These are phyloP conservation scores for Aspergillus calidoustus DNA, from an alignment of 2,329 filamentous ascomycete species.

Conservation along the genomic window DNA sequence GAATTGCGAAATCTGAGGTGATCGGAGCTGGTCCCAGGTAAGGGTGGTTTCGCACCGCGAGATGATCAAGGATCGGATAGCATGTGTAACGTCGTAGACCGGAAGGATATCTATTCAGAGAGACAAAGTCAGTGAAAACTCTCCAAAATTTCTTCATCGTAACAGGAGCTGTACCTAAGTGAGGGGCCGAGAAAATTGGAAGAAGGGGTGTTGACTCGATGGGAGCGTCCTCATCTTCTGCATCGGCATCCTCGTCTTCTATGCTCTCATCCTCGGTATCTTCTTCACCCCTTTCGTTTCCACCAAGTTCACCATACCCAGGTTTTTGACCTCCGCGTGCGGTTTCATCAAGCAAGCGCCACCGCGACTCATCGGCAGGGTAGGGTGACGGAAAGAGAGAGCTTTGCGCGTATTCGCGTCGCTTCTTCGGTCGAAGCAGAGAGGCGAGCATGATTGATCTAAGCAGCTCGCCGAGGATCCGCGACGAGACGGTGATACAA, in stretches of 20 bases:
- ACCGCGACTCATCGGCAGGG: slow-evolving; percentile 28
- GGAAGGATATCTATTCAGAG: slow-evolving; percentile 72
- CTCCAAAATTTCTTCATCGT: not conserved
- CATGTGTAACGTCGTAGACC: slow-evolving; percentile 87
- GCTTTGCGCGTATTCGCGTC: slow-evolving; percentile 28
- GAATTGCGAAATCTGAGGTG: slow-evolving; percentile 95
- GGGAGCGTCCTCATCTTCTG: slow-evolving; percentile 50
- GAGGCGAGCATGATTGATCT: slow-evolving; percentile 35
- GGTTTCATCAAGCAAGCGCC: slow-evolving; percentile 25
- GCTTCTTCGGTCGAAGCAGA: slow-evolving; percentile 37
- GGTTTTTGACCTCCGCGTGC: slow-evolving; percentile 10
- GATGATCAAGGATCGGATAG: slow-evolving; percentile 82
- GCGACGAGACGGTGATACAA: not conserved
- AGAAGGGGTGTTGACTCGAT: slow-evolving; percentile 60
- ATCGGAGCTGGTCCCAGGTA: slow-evolving; percentile 91
- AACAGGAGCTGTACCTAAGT: slow-evolving; percentile 64
- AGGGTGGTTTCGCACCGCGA: slow-evolving; percentile 88
- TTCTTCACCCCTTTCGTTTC: slow-evolving; percentile 36
- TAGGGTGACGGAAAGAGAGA: slow-evolving; percentile 37
- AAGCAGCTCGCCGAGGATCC: not conserved
- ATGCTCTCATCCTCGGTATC: slow-evolving; percentile 48
- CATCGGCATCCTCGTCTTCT: slow-evolving; percentile 41
- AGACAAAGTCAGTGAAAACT: not conserved
- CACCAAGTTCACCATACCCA: slow-evolving; percentile 27
- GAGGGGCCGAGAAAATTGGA: slow-evolving; percentile 78